These are phyloP conservation scores for Botrytis sinoallii DNA, from an alignment of 2,329 filamentous ascomycete genomes.

Conservation along the genomic window DNA sequence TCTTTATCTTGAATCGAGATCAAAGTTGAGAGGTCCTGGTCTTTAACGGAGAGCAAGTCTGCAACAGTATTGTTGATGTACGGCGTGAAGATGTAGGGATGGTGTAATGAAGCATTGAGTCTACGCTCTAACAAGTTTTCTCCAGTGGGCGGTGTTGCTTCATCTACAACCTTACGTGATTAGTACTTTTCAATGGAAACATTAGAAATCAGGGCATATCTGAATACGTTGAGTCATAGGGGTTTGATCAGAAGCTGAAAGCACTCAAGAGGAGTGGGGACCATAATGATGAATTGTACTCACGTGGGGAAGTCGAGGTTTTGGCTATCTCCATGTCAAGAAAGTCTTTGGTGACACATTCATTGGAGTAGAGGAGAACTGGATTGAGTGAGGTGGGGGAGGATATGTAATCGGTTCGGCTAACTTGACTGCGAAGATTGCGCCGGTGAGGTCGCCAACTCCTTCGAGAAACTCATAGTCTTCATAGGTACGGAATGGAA, in stretches of 20 bases:
- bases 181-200: neutral
- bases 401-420: conserved; percentile 8
- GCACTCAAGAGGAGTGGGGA: neutral
- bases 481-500: conserved; percentile 14
- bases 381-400: neutral
- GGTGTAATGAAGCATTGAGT: conserved; percentile 13
- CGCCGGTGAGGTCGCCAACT: neutral
- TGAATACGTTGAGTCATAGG: neutral
- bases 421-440: conserved; percentile 6
- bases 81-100: conserved; percentile 19
- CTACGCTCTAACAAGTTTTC: conserved; percentile 7
- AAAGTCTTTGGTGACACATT: neutral
- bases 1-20: neutral
- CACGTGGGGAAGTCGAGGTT: neutral
- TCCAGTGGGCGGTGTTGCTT: neutral
- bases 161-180: neutral
- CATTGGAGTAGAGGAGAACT: conserved; percentile 3
- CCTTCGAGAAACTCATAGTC: conserved; percentile 7
- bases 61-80: conserved; percentile 12
- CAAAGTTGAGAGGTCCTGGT: neutral
- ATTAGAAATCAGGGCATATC: neutral
- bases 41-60: neutral
- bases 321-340: neutral
- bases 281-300: neutral
- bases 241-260: neutral